Base-by-base conservation (phyloP, 1,139 yeast species). In the Suhomyces wounanorum region DNA sequence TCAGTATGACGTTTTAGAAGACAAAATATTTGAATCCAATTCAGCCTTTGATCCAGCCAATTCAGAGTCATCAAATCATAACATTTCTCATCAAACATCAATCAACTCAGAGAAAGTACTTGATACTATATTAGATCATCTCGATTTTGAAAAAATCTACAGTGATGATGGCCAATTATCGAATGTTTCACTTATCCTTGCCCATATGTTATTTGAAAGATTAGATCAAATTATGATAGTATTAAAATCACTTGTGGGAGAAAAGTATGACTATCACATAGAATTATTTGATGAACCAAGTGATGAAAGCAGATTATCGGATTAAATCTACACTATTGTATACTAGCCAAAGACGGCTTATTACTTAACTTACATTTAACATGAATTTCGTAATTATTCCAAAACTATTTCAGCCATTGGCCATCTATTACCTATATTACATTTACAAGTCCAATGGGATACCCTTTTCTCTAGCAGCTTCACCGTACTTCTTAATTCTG, bases 401-500 rank as follows among this genome's bases (percentile, higher is more conserved):
- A 7, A 16, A 33, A 14, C 37, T 14, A 25, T 37, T 13, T 11
- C 33, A 30, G 33, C 33, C 33, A 11, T 30, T 30, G 33, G 33
- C 33, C 14, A 10, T 30, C 39, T 44, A 44, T 35, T 49, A 28
- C 43, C 37, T 45, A 33, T 40, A 40, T 44, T 44, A 44, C 42
- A 39, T 39, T 39, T 44, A 43, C 36, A 42, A 43, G 37, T 50
- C 44, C 62, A 83, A 81, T 47, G 75, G 67, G 58, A 71, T 75
- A 52, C 87, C 89, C 65, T 83, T 84, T 70, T 85, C 92, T 75
- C 89, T 85, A 70, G 91, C 96, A 66, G 96, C 83, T 75, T 91
- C 96, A 74, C 99, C 99, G 72, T 89, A 94, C 78, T 94, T 94
- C 82, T 94, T 94, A 70, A 94, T 88, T 82, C 99, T 90, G 72